phyloP scores from a whole-genome alignment of 2,329 filamentous ascomycete species.

The Gaeumannomyces sp. region DNA sequence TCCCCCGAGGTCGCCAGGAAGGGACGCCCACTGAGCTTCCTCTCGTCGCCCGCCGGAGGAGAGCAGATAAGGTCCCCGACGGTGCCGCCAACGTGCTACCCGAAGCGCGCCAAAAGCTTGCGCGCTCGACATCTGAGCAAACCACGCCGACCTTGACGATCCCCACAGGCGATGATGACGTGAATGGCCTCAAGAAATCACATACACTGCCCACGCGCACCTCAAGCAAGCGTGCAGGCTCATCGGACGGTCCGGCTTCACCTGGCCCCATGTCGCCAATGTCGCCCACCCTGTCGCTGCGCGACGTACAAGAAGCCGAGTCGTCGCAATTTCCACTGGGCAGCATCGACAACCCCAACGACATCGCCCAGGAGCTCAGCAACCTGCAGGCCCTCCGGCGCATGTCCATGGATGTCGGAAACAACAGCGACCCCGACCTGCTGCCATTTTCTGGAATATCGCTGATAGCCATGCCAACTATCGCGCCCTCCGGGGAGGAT shows the following conservation, averaged over 20 bases:
- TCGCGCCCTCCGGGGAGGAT: constrained; percentile 65
- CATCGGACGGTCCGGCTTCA: constrained; percentile 31
- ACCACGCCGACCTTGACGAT: constrained; percentile 21
- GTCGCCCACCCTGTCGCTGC: constrained; percentile 48
- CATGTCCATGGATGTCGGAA: constrained; percentile 92
- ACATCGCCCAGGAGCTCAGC: constrained; percentile 85
- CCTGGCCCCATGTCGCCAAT: constrained; percentile 32
- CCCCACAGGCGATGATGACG: constrained; percentile 26
- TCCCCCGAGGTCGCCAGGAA: constrained; percentile 1
- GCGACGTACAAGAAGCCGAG: constrained; percentile 49
- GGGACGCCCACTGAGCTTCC: constrained; percentile 66
- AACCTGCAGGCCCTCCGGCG: constrained; percentile 85
- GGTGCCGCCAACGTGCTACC: constrained; percentile 21
- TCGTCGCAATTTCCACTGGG: constrained; percentile 77
- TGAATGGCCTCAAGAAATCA: constrained; percentile 32
- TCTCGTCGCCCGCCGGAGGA: constrained; percentile 50
- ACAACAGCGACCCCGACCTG: constrained; percentile 64
- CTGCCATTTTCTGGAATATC: constrained; percentile 62
- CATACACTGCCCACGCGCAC: constrained; percentile 35
- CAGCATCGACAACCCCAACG: constrained; percentile 83
- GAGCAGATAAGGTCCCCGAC: constrained; percentile 37
- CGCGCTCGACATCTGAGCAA: constrained; percentile 42
- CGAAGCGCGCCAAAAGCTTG: constrained; percentile 34
- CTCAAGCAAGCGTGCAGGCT: constrained; percentile 33
- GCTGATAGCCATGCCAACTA: constrained; percentile 63